Evolutionary conservation across 305 asterid species (phyloP).

Genomic region (Fraxinus xanthoxyloides): DNA sequence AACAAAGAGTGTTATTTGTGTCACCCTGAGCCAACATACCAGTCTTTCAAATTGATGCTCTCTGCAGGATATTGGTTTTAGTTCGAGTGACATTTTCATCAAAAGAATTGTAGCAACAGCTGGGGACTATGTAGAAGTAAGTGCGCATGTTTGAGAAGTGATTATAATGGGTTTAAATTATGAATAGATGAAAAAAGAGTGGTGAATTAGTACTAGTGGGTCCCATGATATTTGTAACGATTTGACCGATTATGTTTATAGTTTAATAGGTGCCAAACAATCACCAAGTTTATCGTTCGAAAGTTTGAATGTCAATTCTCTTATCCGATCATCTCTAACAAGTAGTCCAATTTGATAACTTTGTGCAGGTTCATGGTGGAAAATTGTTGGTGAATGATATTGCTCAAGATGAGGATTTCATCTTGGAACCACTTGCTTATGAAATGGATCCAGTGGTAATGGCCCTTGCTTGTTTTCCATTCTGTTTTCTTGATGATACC

Average conservation of each 20-base stretch:
- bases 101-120: conserved; percentile 87
- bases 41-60: conserved; percentile 14
- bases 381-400: conserved; percentile 68
- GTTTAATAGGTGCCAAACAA: background rate
- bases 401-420: conserved; percentile 75
- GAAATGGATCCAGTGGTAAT: conserved; percentile 81
- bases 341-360: conserved; percentile 15
- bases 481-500: background rate
- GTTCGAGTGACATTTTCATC: conserved; percentile 66
- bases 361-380: conserved; percentile 66
- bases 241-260: background rate
- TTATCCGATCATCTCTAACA: conserved; percentile 6
- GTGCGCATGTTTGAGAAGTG: background rate
- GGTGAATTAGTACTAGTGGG: background rate
- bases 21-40: background rate
- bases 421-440: conserved; percentile 80
- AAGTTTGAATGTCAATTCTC: conserved; percentile 17
- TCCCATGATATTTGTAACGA: background rate
- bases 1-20: background rate
- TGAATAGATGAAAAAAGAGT: background rate
- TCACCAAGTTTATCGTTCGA: conserved; percentile 8
- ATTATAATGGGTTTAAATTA: background rate
- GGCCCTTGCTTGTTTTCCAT: conserved; percentile 7
- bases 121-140: conserved; percentile 86
- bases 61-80: conserved; percentile 65